Base-by-base conservation (phyloP, 441 rosid species). In the Bruguiera hainesii region DNA sequence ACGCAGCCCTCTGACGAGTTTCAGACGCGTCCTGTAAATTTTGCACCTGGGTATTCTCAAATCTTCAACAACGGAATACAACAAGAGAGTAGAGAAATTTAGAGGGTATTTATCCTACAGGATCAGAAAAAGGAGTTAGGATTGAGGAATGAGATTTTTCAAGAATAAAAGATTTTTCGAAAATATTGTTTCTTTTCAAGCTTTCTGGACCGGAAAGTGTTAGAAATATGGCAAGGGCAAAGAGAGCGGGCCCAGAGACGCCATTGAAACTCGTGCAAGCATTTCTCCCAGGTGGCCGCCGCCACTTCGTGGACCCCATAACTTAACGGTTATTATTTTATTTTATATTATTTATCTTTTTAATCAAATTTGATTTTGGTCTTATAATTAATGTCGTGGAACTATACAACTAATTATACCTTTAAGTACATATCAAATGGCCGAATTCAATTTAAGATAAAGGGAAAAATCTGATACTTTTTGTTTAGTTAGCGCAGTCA, bases 221-320 rank as follows among this genome's bases (percentile, higher is more conserved):
- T 16, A 0, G 35, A 35, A 35, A 4, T 3, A 0, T 23, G 6
- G 64, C 25, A 21, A 3, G 16, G 18, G 33, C 3, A 5, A 30
- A 19, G 58, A 50, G 6, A 10, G 64, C 7, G 18, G 7, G 35
- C 9, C 18, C 53, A n/a, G 60, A 70, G 51, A 64, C 65, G 63
- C 21, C 76, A 72, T 76, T 11, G 63, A 67, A 73, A 62, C 79
- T 81, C 83, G 84, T 82, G 85, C 93, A 75, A 9, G 56, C 48
- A 39, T 39, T 13, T 13, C 48, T 39, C 10, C 42, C 11, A 5
- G 7, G 23, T 20, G 10, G 56, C 7, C 26, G 56, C 23, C 55
- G 10, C 28, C 56, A 21, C 56, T 20, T 52, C 20, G 10, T 20
- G 4, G 21, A 7, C 26, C 13, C 1, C 6, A 3, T 6, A 0